A percentile compares a stretch with the other conserved stretches of the same genome.
phyloP scores from a whole-genome alignment of 805 yeast species.

The Kregervanrija pseudodelftensis region DNA sequence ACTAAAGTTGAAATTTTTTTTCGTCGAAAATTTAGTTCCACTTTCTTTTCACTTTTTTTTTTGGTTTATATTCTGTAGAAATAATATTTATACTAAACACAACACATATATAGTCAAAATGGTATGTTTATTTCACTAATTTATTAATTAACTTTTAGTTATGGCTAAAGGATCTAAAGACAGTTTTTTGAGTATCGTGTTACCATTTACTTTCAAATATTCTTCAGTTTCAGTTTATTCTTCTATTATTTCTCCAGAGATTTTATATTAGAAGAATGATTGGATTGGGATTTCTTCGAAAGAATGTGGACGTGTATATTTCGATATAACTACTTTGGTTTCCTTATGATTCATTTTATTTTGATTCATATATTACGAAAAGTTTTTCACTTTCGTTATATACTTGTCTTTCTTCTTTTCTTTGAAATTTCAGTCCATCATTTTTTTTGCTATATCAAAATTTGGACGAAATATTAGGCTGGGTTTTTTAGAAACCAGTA shows the following conservation, averaged over 20 bases:
- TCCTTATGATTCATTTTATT: not conserved
- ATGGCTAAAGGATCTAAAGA: constrained; percentile 28
- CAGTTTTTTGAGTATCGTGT: constrained; percentile 16
- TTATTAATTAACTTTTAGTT: not conserved
- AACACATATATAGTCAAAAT: constrained; percentile 9
- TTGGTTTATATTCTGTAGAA: no score
- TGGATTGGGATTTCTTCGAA: constrained; percentile 2
- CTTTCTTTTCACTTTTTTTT: not conserved
- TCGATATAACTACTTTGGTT: constrained; percentile 1
- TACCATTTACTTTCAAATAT: constrained; percentile 4
- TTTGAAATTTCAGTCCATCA: not conserved
- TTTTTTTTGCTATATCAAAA: not conserved
- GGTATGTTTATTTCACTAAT: constrained; percentile 16
- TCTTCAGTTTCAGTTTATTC: not conserved
- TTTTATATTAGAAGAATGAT: no score
- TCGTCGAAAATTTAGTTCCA: not conserved
- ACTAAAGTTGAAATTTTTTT: not conserved
- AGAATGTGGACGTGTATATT: constrained; percentile 1
- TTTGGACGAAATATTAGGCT: not conserved
- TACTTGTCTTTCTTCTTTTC: constrained; percentile 9
- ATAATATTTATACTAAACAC: not conserved
- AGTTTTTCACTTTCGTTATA: not conserved
- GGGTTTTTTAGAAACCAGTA: constrained; percentile 8
- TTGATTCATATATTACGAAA: not conserved
- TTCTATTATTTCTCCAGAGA: no score